Base-by-base conservation (phyloP, 108 stramenopile genomes). In the Cyclotella kingstonii region DNA sequence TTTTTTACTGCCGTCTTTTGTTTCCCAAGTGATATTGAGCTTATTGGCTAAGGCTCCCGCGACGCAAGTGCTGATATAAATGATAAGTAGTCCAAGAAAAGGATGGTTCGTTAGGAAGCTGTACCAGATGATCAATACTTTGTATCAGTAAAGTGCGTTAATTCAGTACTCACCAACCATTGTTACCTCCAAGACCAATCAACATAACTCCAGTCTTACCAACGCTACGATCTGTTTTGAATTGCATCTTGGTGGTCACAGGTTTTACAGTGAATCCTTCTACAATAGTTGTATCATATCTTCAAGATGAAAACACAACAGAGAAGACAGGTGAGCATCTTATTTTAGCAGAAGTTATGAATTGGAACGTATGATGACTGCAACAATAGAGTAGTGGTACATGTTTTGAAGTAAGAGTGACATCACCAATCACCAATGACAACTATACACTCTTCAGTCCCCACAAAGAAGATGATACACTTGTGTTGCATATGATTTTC, bases 151-250 rank as follows among this genome's bases (percentile, higher is more conserved):
- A 65, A n/a, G n/a, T n/a, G n/a, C n/a, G n/a, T n/a, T n/a, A n/a
- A n/a, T n/a, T n/a, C n/a, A n/a, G n/a, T n/a, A n/a, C 86, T 54
- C 73, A 87, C 87, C 78, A 82, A 36, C 98, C 98, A 79, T 98
- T 98, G 87, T 98, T 98, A 8, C 98, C 98, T 25, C 98, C 98
- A 23, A 94, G 76, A 38, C 98, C 98, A 53, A 97, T 82, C 62
- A 98, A 77, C 98, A 98, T 97, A 58, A 97, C 86, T 38, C 98
- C 97, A 9, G 88, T 76, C 86, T 94, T 96, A 45, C 87, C 87
- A 18, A 97, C 96, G 25, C 79, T 89, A 30, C 78, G 75, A 58
- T 96, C 84, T 0, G 96, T 98, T 63, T 73, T 81, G 80, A 98
- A 95, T 44, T 88, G 76, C 77, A 97, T 79, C 25, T 85, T 84